phyloP scores from a whole-genome alignment of 225 moss, liverwort and hornwort genomes.

The Marchantia paleacea region DNA sequence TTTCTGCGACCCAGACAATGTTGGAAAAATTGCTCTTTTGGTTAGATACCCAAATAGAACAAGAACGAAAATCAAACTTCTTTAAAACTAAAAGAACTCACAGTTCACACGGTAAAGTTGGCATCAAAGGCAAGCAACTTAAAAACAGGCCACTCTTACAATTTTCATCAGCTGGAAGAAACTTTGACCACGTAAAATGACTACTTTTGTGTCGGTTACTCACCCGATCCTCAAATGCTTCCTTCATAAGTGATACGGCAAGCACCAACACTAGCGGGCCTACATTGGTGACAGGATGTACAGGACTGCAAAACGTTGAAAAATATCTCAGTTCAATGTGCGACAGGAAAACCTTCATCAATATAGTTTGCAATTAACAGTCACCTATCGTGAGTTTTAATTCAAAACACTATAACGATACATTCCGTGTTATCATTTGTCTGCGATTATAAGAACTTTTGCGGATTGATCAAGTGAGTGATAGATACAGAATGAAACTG shows the following conservation, averaged over 20 bases:
- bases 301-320: constrained; percentile 55
- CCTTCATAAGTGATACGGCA: constrained; percentile 80
- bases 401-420: neutral
- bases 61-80: neutral
- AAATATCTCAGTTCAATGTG: constrained; percentile 27
- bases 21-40: neutral
- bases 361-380: neutral
- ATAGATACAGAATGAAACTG: too few relatives aligned
- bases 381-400: too few relatives aligned
- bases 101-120: neutral
- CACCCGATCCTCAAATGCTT: constrained; percentile 88
- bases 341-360: neutral
- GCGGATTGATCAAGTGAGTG: too few relatives aligned
- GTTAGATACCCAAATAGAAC: neutral
- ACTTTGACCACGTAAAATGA: neutral
- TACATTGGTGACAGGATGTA: constrained; percentile 87
- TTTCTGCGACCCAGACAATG: constrained; percentile 44
- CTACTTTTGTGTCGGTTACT: constrained; percentile 1
- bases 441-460: too few relatives aligned
- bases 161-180: neutral
- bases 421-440: too few relatives aligned
- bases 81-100: neutral
- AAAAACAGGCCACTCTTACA: neutral
- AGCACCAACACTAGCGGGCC: constrained; percentile 88
- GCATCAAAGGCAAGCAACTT: neutral